Percentiles rank a stretch among this genome's conserved stretches.
phyloP scores from a whole-genome alignment of 2,329 filamentous ascomycete genomes.

The Ophiocordyceps camponoti-floridani region DNA sequence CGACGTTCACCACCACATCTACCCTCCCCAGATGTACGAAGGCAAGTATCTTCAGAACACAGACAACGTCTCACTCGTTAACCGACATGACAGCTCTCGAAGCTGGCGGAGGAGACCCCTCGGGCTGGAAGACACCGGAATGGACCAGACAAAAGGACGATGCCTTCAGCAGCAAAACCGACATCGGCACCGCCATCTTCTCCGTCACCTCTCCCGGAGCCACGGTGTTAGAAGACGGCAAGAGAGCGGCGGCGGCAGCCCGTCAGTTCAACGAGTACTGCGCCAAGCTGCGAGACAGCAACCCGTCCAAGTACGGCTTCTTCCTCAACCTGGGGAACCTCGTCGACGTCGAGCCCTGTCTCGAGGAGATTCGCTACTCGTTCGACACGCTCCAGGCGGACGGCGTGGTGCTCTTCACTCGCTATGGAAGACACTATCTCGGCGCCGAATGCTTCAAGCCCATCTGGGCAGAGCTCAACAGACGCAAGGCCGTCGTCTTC shows the following conservation, averaged over 20 bases:
- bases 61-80: neutral
- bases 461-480: neutral
- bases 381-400: neutral
- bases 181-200: neutral
- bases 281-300: neutral
- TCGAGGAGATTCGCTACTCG: neutral
- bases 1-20: neutral
- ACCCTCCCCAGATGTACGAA: neutral
- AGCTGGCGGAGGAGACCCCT: neutral
- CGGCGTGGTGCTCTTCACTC: neutral
- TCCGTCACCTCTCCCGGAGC: neutral
- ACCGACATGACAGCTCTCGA: neutral
- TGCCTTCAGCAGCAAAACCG: neutral
- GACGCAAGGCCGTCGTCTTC: neutral
- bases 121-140: neutral
- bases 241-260: neutral
- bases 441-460: neutral
- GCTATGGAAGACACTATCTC: neutral
- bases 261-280: neutral
- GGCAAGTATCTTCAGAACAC: neutral
- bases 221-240: neutral
- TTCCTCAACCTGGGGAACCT: neutral
- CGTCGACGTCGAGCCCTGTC: neutral
- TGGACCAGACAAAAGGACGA: neutral
- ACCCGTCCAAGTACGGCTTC: neutral